Evolutionary conservation across 441 rosid genomes (phyloP), one percentile per base, ranked within the genome.

Genomic region (Manihot esculenta): DNA sequence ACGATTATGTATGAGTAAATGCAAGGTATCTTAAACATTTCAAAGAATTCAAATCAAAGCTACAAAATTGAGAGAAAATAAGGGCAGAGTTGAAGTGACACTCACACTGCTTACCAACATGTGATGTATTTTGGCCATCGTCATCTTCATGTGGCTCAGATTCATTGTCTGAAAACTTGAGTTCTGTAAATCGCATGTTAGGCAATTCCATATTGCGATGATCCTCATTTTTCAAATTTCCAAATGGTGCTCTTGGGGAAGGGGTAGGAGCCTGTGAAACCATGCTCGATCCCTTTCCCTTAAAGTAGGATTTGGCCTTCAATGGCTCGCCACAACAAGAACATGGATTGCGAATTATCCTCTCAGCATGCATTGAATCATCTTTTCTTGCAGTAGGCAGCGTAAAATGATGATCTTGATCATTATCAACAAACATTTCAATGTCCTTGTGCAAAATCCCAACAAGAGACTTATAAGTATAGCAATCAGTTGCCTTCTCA

Each of bases 381-480:
- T 85, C 90, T 67, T 85, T 88, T 82, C 77, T 85, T 15, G 72
- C 80, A 21, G 76, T 23, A 1, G 82, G 87, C 72, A 84, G 54
- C 3, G 84, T 64, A 54, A 81, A 20, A 10, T 87, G 90, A 71
- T 82, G 65, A 50, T 88, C 88, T 15, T 77, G 78, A 62, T 87
- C 92, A 48, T 91, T 91, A 14, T 91, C 92, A 7, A 88, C 85
- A 47, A 91, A 82, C 76, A 88, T 74, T 62, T 90, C 96, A 58
- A 90, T 79, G 74, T 96, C 93, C 72, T 90, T 88, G 42, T 88
- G 97, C 62, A 91, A 76, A 68, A 89, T 85, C 78, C 97, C 95
- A 10, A 85, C 84, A 17, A 87, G 94, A 67, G 97, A 87, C 64
- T 93, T 95, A 75, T 89, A 91, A 7, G 91, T 84, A 57, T 89